Conservation (phyloP, 2,329 filamentous ascomycete genomes). For the Fusarium chaquense region DNA sequence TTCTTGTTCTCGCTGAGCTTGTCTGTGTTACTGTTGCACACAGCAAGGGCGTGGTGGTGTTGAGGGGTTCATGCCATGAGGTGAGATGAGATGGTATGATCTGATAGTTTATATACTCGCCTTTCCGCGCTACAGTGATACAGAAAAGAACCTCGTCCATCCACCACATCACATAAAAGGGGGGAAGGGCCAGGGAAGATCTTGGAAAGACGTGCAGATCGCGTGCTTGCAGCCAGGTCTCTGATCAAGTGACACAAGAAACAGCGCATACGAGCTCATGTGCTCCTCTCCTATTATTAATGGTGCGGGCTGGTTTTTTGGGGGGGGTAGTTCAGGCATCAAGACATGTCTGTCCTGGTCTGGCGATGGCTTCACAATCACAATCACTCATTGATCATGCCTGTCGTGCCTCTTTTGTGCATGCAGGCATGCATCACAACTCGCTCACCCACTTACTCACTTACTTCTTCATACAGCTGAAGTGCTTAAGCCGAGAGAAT, state of each 20-base stretch:
- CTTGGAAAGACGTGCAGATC: slow-evolving; percentile 46
- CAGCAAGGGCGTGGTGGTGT: slow-evolving; percentile 1
- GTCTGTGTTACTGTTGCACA: slow-evolving; percentile 30
- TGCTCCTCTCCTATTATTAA: slow-evolving; percentile 15
- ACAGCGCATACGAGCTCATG: slow-evolving; percentile 44
- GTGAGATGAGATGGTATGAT: neutral
- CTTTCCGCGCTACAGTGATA: slow-evolving; percentile 13
- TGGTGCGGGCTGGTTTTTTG: neutral
- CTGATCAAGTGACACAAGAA: slow-evolving; percentile 48
- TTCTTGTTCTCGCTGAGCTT: slow-evolving; percentile 19
- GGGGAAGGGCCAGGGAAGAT: slow-evolving; percentile 36
- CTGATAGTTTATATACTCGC: slow-evolving; percentile 1
- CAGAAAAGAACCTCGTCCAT: neutral
- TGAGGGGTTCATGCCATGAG: neutral
- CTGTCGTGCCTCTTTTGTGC: slow-evolving; percentile 16
- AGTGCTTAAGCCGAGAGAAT: neutral
- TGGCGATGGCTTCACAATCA: slow-evolving; percentile 22
- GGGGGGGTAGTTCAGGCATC: slow-evolving; percentile 41
- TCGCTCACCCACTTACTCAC: neutral
- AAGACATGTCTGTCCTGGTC: slow-evolving; percentile 28
- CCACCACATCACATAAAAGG: neutral
- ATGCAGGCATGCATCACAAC: neutral
- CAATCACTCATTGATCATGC: slow-evolving; percentile 8
- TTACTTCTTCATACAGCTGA: neutral
- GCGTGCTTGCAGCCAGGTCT: slow-evolving; percentile 50